Evolutionary conservation across 805 yeast genomes (phyloP).

Genomic region (Yarrowia divulgata): DNA sequence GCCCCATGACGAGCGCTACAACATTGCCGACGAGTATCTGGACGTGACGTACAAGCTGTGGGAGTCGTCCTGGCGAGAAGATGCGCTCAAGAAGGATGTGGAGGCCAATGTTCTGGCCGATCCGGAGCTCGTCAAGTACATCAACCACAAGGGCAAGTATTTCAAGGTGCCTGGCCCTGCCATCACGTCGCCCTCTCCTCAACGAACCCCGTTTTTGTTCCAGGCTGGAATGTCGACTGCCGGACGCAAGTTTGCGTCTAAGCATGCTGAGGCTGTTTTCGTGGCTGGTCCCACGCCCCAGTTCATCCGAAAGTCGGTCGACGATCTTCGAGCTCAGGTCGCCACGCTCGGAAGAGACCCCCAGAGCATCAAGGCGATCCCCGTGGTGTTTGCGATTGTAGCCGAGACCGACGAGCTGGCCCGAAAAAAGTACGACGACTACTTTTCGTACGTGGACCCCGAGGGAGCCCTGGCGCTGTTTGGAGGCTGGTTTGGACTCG

Average conservation of each 20-base stretch:
- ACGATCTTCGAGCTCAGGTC: slow-evolving; percentile 50
- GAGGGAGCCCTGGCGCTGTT: slow-evolving; percentile 56
- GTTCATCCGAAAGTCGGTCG: slow-evolving; percentile 48
- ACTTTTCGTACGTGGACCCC: slow-evolving; percentile 50
- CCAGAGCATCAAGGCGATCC: slow-evolving; percentile 52
- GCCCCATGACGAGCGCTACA: slow-evolving; percentile 55
- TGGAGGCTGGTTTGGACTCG: slow-evolving; percentile 56
- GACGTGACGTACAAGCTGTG: slow-evolving; percentile 54
- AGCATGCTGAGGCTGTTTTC: slow-evolving; percentile 56
- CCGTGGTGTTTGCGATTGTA: slow-evolving; percentile 52
- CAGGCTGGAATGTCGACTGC: slow-evolving; percentile 57
- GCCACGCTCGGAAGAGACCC: slow-evolving; percentile 51
- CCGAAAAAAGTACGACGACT: slow-evolving; percentile 51
- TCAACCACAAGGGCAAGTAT: slow-evolving; percentile 54
- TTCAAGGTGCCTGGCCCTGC: slow-evolving; percentile 56
- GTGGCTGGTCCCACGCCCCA: slow-evolving; percentile 52
- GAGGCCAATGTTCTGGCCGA: slow-evolving; percentile 44
- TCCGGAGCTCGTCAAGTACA: slow-evolving; percentile 54
- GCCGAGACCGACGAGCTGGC: slow-evolving; percentile 56
- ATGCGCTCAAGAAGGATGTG: slow-evolving; percentile 50
- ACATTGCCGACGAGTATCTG: slow-evolving; percentile 53
- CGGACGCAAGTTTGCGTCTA: slow-evolving; percentile 56
- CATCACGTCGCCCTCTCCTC: slow-evolving; percentile 56
- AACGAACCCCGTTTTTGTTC: slow-evolving; percentile 55
- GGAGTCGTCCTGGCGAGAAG: slow-evolving; percentile 58